Evolutionary conservation across 164 flowering plant genomes (phyloP), one percentile per base, ranked within the genome.

Genomic region (Buxus sempervirens): DNA sequence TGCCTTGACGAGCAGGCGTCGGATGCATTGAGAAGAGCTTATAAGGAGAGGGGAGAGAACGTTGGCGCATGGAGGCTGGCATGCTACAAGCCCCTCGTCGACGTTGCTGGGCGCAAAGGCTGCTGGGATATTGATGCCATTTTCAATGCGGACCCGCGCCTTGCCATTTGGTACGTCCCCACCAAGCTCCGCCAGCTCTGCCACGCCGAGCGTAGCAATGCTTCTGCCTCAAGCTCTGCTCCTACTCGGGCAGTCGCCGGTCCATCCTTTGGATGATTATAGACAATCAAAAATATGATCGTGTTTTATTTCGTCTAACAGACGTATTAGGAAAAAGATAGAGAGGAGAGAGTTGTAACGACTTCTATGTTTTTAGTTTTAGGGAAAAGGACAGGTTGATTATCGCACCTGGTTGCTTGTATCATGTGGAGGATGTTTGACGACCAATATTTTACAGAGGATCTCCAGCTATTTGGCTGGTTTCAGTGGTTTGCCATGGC

Each of bases 1-100:
- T 96, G 97, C 72, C 85, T 96, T 0, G 95, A 96, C 66, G 90
- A 86, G 80, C 89, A 79, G 26, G 84, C 82, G 2, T 96, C 99
- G 0, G 86, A 96, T 67, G 86, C 82, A 0, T 79, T 96, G 58
- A 67, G 98, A 66, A 73, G 88, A 59, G 83, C 80, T 0, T 90
- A 77, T 82, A 96, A 93, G 83, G 97, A 88, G 74, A 68, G 95
- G 68, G 95, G 96, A 4, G 98, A 89, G 69, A 95, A 90, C 28
- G 99, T 96, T 0, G 99, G 99, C n/a, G 88, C 97, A 0, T 96
- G 98, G 99, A 74, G 99, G 72, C 91, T 88, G 73, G 99, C 98
- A 0, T 96, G 97, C 56, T 96, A 93, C 79, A 82, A 86, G 80
- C 99, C 99, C 0, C 82, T 96, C 1, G 98, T 96, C 12, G 73